A percentile compares a stretch with the other conserved stretches of the same genome.
phyloP scores from a whole-genome alignment of 1,284 basidiomycete genomes.

The Puccinia polysora region DNA sequence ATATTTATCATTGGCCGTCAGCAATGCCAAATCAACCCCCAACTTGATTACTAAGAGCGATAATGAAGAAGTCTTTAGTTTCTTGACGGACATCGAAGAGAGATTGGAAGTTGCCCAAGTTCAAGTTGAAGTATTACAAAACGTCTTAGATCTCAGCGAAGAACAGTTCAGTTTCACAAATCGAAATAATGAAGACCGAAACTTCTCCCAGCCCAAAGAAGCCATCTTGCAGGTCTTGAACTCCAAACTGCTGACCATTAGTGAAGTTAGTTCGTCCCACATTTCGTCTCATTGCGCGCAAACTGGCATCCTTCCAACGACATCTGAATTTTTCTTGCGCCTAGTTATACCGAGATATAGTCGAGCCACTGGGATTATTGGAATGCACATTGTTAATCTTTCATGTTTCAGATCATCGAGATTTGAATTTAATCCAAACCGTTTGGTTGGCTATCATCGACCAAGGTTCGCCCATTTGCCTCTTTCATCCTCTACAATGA shows the following conservation, averaged over 20 bases:
- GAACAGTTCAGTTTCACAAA: slow-evolving; percentile 49
- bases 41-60: slow-evolving; percentile 63
- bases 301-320: too few relatives aligned
- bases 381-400: slow-evolving; percentile 83
- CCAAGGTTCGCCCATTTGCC: slow-evolving; percentile 59
- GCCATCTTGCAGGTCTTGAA: slow-evolving; percentile 62
- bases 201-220: slow-evolving; percentile 47
- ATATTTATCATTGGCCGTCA: slow-evolving; percentile 85
- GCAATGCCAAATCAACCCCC: slow-evolving; percentile 90
- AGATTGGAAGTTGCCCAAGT: slow-evolving; percentile 95
- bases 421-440: slow-evolving; percentile 70
- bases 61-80: slow-evolving; percentile 77
- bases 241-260: slow-evolving; percentile 56
- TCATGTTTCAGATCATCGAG: slow-evolving; percentile 85
- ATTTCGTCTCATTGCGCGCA: too few relatives aligned
- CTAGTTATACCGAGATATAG: slow-evolving; percentile 82
- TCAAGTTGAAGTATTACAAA: slow-evolving; percentile 70
- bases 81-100: slow-evolving; percentile 87
- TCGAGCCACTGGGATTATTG: slow-evolving; percentile 77
- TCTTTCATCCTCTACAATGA: background rate
- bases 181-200: slow-evolving; percentile 34
- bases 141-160: slow-evolving; percentile 53
- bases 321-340: background rate
- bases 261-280: slow-evolving; percentile 53
- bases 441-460: slow-evolving; percentile 86